These are phyloP conservation scores for Venturia carpophila DNA, from an alignment of 2,329 filamentous ascomycete genomes.

Conservation along the genomic window DNA sequence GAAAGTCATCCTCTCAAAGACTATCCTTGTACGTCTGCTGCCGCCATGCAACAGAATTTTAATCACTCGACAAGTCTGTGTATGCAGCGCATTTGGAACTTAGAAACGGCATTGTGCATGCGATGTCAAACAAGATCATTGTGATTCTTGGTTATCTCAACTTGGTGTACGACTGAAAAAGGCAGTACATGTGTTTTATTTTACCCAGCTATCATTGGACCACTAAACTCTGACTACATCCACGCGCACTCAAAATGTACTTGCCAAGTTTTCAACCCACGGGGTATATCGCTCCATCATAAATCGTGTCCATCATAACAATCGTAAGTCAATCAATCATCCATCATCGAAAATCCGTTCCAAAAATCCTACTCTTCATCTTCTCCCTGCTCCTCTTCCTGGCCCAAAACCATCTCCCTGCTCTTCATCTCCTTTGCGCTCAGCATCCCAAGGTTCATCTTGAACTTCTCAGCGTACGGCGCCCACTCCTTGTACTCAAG, in stretches of 20 bases:
- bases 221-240: not conserved
- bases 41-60: too few relatives aligned
- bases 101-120: too few relatives aligned
- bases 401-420: not conserved
- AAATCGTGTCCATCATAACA: not conserved
- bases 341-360: not conserved
- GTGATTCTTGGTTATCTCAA: too few relatives aligned
- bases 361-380: not conserved
- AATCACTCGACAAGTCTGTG: too few relatives aligned
- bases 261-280: not conserved
- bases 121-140: too few relatives aligned
- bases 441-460: not conserved
- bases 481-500: not conserved
- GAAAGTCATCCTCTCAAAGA: not conserved
- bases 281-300: constrained; percentile 1
- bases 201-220: too few relatives aligned
- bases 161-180: too few relatives aligned
- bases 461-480: not conserved
- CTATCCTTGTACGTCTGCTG: too few relatives aligned
- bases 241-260: not conserved
- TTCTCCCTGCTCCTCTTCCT: not conserved
- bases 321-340: not conserved
- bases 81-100: too few relatives aligned
- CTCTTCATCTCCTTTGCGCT: not conserved
- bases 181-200: too few relatives aligned